phyloP scores from a whole-genome alignment of 345 rosid species.

The Lumnitzera racemosa region DNA sequence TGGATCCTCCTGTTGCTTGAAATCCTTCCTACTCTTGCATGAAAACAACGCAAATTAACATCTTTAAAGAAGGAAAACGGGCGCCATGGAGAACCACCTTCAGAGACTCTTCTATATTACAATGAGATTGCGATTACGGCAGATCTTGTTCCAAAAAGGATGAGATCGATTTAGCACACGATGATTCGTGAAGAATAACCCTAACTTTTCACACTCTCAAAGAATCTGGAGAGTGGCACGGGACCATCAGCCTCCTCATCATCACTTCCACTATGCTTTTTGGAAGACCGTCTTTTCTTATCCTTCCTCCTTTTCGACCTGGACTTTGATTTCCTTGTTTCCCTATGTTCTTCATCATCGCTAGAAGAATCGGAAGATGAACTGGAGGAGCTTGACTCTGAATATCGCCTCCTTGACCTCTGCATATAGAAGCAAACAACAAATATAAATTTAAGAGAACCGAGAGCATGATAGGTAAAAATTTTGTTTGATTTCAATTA shows the following conservation, averaged over 20 bases:
- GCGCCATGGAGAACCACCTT: too few relatives aligned
- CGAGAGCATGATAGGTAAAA: too few relatives aligned
- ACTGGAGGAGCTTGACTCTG: constrained; percentile 47
- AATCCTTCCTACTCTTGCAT: too few relatives aligned
- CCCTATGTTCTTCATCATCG: constrained; percentile 66
- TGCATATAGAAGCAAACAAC: constrained; percentile 19
- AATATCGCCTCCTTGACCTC: constrained; percentile 63
- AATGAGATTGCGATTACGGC: too few relatives aligned
- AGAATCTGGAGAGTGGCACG: constrained; percentile 87
- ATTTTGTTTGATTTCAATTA: too few relatives aligned
- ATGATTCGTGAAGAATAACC: not conserved
- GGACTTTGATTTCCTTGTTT: constrained; percentile 73
- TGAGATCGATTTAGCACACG: not conserved
- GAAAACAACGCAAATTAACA: too few relatives aligned
- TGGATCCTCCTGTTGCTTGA: too few relatives aligned
- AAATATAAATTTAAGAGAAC: not conserved
- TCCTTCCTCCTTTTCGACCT: constrained; percentile 57
- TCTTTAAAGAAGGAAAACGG: too few relatives aligned
- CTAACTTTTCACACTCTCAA: constrained; percentile 61
- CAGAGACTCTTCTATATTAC: too few relatives aligned
- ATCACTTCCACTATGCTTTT: constrained; percentile 40
- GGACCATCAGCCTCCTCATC: constrained; percentile 63
- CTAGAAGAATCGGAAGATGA: constrained; percentile 75
- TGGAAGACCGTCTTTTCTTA: constrained; percentile 66
- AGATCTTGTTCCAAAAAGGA: constrained; percentile 3